Evolutionary conservation across 106 monocot species (phyloP), one percentile per base, ranked within the genome.

Genomic region (Allium fistulosum): DNA sequence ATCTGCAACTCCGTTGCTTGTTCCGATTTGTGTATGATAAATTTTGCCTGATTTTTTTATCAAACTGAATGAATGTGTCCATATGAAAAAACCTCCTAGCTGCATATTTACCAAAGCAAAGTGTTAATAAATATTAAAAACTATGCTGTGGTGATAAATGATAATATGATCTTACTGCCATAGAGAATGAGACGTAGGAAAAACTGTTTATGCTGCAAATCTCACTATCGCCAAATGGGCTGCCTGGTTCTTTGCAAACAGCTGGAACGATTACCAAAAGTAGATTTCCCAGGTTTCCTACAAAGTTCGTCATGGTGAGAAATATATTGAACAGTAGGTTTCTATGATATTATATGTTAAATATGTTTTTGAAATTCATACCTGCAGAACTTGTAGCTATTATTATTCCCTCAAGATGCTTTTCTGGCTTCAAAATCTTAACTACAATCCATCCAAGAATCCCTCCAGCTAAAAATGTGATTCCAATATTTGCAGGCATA

Each of bases 401-500:
- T 17, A 93, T 53, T 9, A 93, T 79, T 46, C 83, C 88, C 63
- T 81, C 67, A 1, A 93, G 83, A 63, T 88, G 69, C 7, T 48
- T 66, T 27, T 69, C 62, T 14, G 93, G 93, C 52, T 48, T 76
- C 61, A 86, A 26, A 9, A 93, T 77, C 79, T 86, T 93, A 71
- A 81, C 86, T 9, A 67, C 79, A 3, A 84, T 10, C 93, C 93
- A 88, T 49, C 88, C 93, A 17, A 88, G 85, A 8, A 77, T 9
- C 18, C 72, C 81, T n/a, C 88, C 93, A 28, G 76, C 69, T 17
- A 88, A 47, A 67, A 83, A 85, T 52, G 72, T 69, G 11, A 93
- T 69, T 22, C 73, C 85, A 26, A 93, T 73, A 60, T 93, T 93
- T 12, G 88, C 69, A 2, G 83, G 85, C 93, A 93, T 93, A 73